Evolutionary conservation across 208 protist species (phyloP), one percentile per base, ranked within the genome.

Genomic region (Naegleria fowleri): DNA sequence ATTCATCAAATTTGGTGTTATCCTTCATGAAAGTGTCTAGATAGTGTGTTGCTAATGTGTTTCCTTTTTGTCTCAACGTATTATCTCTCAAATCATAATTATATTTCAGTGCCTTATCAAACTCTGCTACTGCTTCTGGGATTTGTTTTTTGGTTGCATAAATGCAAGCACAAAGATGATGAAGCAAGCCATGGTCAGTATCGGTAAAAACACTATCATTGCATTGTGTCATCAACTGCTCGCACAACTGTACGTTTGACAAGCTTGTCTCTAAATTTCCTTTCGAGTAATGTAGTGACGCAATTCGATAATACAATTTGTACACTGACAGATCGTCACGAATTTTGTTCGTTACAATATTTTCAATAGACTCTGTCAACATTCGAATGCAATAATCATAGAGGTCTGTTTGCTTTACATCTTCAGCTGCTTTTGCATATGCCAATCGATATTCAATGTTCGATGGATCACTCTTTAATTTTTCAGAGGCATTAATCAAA

Each of bases 151-250:
- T 79, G 6, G 29, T 36, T 7, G 25, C 67, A 79, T 36, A 29
- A 79, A 79, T 79, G n/a, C 67, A 79, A 36, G 67, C 67, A 79
- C 29, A 79, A 36, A 79, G 36, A 33, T 79, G 67, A 79, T 79
- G 67, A 36, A 79, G 7, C 9, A 36, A 19, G 6, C 67, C 29
- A 79, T 36, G 9, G n/a, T 79, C 67, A 13, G 0, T 29, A 36
- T 79, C 67, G 9, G 25, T 5, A 79, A 79, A 79, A 22, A 75
- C 19, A 1, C 1, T 22, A 9, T 79, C 67, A 79, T 33, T 79
- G 36, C 6, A 36, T 33, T 79, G 5, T 15, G 19, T 19, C 29
- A 79, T 79, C n/a, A 79, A 36, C 36, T 79, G 25, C 29, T 79
- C 25, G n/a, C 67, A 79, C 0, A 36, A 13, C n/a, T 79, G 0